Conservation (phyloP, 306 rosid species). For the Luffa aegyptiaca region DNA sequence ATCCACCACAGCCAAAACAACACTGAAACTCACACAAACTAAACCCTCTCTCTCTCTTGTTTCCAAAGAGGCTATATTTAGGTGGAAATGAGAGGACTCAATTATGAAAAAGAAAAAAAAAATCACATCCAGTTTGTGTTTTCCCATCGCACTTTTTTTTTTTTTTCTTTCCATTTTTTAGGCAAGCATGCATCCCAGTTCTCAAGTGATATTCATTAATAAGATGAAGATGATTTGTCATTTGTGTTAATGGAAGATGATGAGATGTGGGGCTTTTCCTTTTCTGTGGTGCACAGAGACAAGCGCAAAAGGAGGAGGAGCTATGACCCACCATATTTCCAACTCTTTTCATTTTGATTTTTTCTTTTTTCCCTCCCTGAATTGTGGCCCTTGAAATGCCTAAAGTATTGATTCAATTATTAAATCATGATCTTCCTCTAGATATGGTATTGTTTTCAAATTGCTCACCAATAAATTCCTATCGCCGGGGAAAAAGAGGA, state of each 20-base stretch:
- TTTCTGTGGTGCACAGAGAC: conserved; percentile 3
- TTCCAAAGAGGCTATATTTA: neutral
- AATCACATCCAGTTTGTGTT: neutral
- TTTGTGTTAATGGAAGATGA: conserved; percentile 11
- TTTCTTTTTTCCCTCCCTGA: conserved; percentile 3
- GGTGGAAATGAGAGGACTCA: neutral
- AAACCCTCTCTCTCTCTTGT: neutral
- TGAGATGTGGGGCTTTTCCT: conserved; percentile 1
- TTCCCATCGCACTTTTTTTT: neutral
- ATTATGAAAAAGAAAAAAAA: neutral
- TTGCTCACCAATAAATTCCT: neutral
- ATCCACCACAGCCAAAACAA: neutral
- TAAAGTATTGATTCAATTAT: conserved; percentile 23
- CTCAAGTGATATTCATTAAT: conserved; percentile 2
- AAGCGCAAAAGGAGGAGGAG: neutral
- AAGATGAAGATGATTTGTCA: neutral
- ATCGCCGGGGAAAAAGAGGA: neutral
- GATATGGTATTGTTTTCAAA: conserved; percentile 3
- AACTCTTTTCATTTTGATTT: neutral
- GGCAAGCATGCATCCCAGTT: conserved; percentile 7
- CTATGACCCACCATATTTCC: conserved; percentile 30
- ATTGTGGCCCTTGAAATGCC: conserved; percentile 13
- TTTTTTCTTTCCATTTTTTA: neutral
- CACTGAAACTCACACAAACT: neutral
- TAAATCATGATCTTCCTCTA: conserved; percentile 12